Conservation (phyloP, 495 filamentous ascomycete species). For the Hyaloscypha bicolor region DNA sequence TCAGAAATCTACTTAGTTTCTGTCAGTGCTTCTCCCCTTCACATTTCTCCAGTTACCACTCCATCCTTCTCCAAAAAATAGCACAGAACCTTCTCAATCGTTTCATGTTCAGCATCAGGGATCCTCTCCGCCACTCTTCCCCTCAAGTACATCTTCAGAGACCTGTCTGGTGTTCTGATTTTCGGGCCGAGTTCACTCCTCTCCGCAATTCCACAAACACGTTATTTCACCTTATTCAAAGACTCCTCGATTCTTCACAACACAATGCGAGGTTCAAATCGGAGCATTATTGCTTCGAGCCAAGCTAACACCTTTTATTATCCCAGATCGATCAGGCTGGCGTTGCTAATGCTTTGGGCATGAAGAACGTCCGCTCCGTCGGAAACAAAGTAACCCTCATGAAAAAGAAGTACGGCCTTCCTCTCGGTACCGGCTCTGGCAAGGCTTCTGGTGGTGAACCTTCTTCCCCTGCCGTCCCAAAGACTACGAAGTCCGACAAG, state of each 20-base stretch:
- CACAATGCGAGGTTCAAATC: too few species aligned
- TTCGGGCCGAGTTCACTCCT: too few species aligned
- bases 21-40: too few species aligned
- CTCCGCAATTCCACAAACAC: background rate
- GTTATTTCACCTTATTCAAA: background rate
- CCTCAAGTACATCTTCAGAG: background rate
- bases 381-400: slow-evolving; percentile 37
- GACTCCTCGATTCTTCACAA: too few species aligned
- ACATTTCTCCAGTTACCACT: too few species aligned
- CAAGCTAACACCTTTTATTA: slow-evolving; percentile 8
- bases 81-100: too few species aligned
- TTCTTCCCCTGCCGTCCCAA: background rate
- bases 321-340: slow-evolving; percentile 35
- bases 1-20: background rate
- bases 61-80: too few species aligned
- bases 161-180: too few species aligned
- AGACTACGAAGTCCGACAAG: background rate
- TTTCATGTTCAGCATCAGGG: too few species aligned
- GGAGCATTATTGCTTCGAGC: too few species aligned
- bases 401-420: slow-evolving; percentile 36
- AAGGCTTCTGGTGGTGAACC: slow-evolving; percentile 4
- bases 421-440: slow-evolving; percentile 21
- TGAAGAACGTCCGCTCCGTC: slow-evolving; percentile 38
- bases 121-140: background rate
- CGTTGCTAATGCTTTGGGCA: slow-evolving; percentile 35